Percentiles rank a stretch among this genome's conserved stretches.
These are phyloP conservation scores for Pisolithus microcarpus DNA, from an alignment of 768 basidiomycete species.

Conservation along the genomic window DNA sequence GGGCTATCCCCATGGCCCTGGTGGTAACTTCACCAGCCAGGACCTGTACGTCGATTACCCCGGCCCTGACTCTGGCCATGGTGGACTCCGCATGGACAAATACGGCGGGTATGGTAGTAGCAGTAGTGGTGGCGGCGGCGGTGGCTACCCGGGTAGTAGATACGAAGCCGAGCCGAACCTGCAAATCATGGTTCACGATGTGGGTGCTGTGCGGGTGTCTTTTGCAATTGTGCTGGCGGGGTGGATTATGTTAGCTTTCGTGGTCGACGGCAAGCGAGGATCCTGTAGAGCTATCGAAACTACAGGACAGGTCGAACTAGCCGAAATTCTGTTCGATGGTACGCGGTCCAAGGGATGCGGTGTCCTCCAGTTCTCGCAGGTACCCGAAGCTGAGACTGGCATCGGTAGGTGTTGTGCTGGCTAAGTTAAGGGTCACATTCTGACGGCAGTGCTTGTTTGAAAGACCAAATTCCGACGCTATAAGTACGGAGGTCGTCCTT, in stretches of 20 bases:
- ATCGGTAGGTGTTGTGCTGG: slow-evolving; percentile 20
- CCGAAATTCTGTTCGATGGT: slow-evolving; percentile 91
- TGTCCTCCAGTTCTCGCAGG: no score
- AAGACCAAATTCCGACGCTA: slow-evolving; percentile 91
- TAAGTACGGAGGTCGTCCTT: slow-evolving; percentile 86
- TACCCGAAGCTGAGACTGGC: slow-evolving; percentile 92
- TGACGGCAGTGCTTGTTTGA: neutral
- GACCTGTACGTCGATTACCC: slow-evolving; percentile 91
- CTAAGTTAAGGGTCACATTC: neutral
- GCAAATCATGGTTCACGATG: slow-evolving; percentile 98
- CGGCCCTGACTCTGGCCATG: slow-evolving; percentile 58
- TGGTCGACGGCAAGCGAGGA: slow-evolving; percentile 99
- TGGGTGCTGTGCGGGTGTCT: slow-evolving; percentile 38
- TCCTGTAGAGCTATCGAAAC: slow-evolving; percentile 95
- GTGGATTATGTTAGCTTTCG: slow-evolving; percentile 54
- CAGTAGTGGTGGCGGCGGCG: slow-evolving; percentile 16
- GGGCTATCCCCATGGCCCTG: slow-evolving; percentile 41
- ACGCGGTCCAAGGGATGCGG: slow-evolving; percentile 91
- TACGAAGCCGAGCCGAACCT: slow-evolving; percentile 79
- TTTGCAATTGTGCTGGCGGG: neutral
- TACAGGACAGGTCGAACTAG: slow-evolving; percentile 88
- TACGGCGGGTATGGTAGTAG: slow-evolving; percentile 32
- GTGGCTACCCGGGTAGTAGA: slow-evolving; percentile 25
- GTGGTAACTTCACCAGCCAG: slow-evolving; percentile 76
- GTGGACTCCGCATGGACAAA: slow-evolving; percentile 31